A percentile compares a stretch with the other conserved stretches of the same genome.
phyloP scores from a whole-genome alignment of 1,284 basidiomycete species.

The Tetrapyrgos nigripes region DNA sequence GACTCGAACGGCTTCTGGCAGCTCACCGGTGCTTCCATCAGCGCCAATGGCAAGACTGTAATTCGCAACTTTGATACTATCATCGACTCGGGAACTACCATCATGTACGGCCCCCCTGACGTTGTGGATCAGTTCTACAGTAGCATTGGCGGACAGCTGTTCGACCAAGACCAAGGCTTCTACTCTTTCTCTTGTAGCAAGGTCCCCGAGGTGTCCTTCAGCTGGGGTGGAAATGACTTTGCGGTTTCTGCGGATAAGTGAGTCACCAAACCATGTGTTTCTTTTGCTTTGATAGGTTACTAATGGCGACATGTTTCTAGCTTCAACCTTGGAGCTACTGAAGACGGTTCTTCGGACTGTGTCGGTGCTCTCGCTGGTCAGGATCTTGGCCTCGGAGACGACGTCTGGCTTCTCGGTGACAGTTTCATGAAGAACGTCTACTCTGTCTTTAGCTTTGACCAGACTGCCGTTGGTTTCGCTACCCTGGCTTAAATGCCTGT shows the following conservation, averaged over 20 bases:
- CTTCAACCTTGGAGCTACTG: slow-evolving; percentile 30
- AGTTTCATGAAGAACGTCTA: slow-evolving; percentile 21
- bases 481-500: neutral
- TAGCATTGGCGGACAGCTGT: slow-evolving; percentile 5
- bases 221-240: slow-evolving; percentile 28
- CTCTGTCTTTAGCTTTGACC: slow-evolving; percentile 14
- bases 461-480: slow-evolving; percentile 17
- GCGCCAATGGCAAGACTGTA: neutral
- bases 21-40: neutral
- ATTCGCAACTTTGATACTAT: slow-evolving; percentile 12
- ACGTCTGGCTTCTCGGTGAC: slow-evolving; percentile 45
- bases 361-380: slow-evolving; percentile 27
- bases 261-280: neutral
- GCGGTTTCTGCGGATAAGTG: slow-evolving; percentile 22
- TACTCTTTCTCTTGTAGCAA: slow-evolving; percentile 36
- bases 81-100: slow-evolving; percentile 16
- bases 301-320: neutral
- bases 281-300: neutral
- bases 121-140: slow-evolving; percentile 11
- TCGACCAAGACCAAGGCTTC: slow-evolving; percentile 28
- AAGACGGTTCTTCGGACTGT: slow-evolving; percentile 26
- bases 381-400: slow-evolving; percentile 23
- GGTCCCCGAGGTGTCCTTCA: slow-evolving; percentile 28
- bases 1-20: slow-evolving; percentile 16
- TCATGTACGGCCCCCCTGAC: slow-evolving; percentile 16